Evolutionary conservation across 2,329 filamentous ascomycete species (phyloP).

Genomic region (Aureobasidium sp.): DNA sequence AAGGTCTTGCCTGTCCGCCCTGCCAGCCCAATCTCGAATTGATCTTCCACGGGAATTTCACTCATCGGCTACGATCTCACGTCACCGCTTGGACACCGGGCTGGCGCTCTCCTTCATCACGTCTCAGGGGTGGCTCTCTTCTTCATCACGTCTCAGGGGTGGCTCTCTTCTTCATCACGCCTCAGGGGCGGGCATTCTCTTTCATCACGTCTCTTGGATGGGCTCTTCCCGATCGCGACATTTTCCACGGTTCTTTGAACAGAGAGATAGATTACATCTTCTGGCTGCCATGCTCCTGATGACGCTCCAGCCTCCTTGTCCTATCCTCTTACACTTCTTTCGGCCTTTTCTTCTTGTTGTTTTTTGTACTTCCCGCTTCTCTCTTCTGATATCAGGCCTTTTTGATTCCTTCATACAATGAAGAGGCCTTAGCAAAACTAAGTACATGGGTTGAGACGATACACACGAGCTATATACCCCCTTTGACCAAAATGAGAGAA

Average conservation of each 20-base stretch:
- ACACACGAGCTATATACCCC: conserved; percentile 8
- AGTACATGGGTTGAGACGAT: conserved; percentile 1
- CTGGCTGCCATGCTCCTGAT: not conserved
- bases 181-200: too few species aligned
- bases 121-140: too few species aligned
- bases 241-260: not conserved
- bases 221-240: too few species aligned
- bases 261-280: not conserved
- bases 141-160: too few species aligned
- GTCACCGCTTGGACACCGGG: too few species aligned
- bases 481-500: conserved; percentile 2
- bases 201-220: too few species aligned
- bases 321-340: not conserved
- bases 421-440: not conserved
- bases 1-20: not conserved
- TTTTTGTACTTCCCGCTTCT: not conserved
- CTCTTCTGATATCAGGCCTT: not conserved
- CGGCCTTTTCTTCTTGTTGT: not conserved
- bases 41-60: too few species aligned
- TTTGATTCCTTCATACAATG: not conserved
- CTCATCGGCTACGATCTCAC: too few species aligned
- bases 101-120: too few species aligned
- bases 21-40: not conserved
- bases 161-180: too few species aligned
- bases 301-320: not conserved